Evolutionary conservation across 164 flowering plant species (phyloP).

Genomic region (Macadamia tetraphylla): DNA sequence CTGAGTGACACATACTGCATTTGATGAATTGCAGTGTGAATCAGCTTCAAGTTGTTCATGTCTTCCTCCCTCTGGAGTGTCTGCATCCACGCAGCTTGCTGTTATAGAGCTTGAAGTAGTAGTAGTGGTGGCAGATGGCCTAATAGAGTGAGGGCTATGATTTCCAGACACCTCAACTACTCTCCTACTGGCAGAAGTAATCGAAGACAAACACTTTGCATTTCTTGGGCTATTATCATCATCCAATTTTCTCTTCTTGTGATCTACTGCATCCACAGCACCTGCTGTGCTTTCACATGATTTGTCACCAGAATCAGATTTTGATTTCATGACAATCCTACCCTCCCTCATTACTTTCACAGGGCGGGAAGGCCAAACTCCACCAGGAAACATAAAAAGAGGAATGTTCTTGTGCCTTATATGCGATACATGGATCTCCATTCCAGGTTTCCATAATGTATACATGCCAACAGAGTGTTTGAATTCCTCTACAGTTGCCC

Average conservation of each 20-base stretch:
- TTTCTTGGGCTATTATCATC: neutral
- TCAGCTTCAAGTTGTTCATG: slow-evolving; percentile 18
- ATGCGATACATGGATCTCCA: slow-evolving; percentile 72
- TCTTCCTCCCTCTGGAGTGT: slow-evolving; percentile 7
- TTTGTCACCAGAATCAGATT: slow-evolving; percentile 23
- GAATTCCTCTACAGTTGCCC: slow-evolving; percentile 80
- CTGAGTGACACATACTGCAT: slow-evolving; percentile 3
- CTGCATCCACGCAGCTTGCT: slow-evolving; percentile 11
- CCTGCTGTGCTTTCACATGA: slow-evolving; percentile 19
- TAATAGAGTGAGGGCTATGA: neutral
- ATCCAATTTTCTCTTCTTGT: slow-evolving; percentile 35
- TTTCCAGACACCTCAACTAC: slow-evolving; percentile 8
- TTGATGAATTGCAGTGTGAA: slow-evolving; percentile 10
- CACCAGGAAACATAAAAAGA: slow-evolving; percentile 75
- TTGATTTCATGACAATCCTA: slow-evolving; percentile 24
- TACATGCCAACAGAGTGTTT: slow-evolving; percentile 55
- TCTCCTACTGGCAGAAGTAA: slow-evolving; percentile 4
- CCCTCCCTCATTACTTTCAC: slow-evolving; percentile 33
- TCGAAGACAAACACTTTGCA: slow-evolving; percentile 3
- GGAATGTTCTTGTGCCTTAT: slow-evolving; percentile 60
- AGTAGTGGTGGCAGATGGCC: neutral
- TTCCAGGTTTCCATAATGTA: slow-evolving; percentile 59
- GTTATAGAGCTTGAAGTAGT: neutral
- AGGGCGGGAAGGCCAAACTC: slow-evolving; percentile 61
- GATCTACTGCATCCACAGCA: slow-evolving; percentile 18